Evolutionary conservation across 805 yeast genomes (phyloP), one percentile per base, ranked within the genome.

Genomic region (Nakazawaea ernobii): DNA sequence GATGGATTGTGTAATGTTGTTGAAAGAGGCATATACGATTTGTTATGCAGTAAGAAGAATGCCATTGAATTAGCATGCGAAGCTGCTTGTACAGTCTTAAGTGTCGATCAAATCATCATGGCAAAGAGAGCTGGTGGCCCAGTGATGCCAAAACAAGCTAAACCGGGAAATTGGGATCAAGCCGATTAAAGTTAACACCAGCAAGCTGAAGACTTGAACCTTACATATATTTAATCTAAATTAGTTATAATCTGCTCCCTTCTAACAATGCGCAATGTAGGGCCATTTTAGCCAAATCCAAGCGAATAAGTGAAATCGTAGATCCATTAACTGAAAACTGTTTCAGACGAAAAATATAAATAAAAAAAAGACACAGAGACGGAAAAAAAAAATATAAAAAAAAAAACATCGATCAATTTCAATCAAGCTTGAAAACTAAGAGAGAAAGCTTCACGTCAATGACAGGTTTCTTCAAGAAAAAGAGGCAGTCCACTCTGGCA

Each of bases 91-190:
- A 94, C 98, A 5, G 84, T 91, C 45, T 74, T 91, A 53, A 82
- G 95, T 26, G 94, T 94, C 43, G 98, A 94, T 66, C 98, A 92
- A 75, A 92, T 92, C 59, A 94, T 92, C 63, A 94, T 92, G 94
- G 98, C 99, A 39, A 92, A 92, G 79, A 82, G 97, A 65, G 97
- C 98, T 2, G 99, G 99, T 55, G 99, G 99, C 20, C 99, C 99
- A 42, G 82, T 73, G 30, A 83, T 90, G 77, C 97, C 97, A 54
- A 70, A 75, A 58, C 95, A 86, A 61, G 84, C 84, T 56, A 82
- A 81, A 66, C 92, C 94, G 40, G 97, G 96, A 52, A 90, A 89
- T 70, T 90, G 97, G 97, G 97, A 90, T 62, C 94, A 84, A 67
- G 97, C 77, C 51, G 97, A 91, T 68, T 89, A 69, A 59, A 20